A percentile compares a stretch with the other conserved stretches of the same genome.
These are phyloP conservation scores for Pestalotiopsis sp. DNA, from an alignment of 2,329 filamentous ascomycete species.

Conservation along the genomic window DNA sequence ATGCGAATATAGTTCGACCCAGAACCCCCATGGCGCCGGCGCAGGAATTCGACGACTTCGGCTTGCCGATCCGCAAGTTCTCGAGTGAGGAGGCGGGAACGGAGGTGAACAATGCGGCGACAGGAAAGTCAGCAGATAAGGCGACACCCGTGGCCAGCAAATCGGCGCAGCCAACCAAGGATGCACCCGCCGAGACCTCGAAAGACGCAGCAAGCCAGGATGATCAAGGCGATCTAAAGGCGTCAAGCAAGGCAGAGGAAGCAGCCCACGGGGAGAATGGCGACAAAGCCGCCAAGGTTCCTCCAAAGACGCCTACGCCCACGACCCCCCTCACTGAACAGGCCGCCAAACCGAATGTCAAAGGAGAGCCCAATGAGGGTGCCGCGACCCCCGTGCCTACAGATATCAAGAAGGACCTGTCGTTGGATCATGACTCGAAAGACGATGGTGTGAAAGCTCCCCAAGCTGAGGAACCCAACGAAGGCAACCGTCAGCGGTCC, in stretches of 20 bases:
- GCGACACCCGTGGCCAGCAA: slow-evolving; percentile 9
- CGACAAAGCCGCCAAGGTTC: slow-evolving; percentile 40
- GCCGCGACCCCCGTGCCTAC: slow-evolving; percentile 24
- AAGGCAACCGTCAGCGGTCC: slow-evolving; percentile 19
- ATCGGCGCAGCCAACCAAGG: slow-evolving; percentile 2
- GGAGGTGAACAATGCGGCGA: slow-evolving; percentile 8
- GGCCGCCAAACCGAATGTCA: slow-evolving; percentile 6
- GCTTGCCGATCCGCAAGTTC: slow-evolving; percentile 61
- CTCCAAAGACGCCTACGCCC: slow-evolving; percentile 30
- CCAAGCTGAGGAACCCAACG: background rate
- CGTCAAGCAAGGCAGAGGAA: slow-evolving; percentile 18
- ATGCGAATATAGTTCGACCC: slow-evolving; percentile 24
- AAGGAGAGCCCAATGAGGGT: slow-evolving; percentile 17
- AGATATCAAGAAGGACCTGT: slow-evolving; percentile 14
- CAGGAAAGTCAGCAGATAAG: slow-evolving; percentile 13
- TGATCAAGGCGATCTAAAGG: slow-evolving; percentile 11
- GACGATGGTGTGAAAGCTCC: slow-evolving; percentile 10
- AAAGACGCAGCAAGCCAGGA: slow-evolving; percentile 11
- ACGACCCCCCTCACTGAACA: slow-evolving; percentile 20
- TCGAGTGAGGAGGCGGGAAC: slow-evolving; percentile 28
- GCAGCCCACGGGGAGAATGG: slow-evolving; percentile 34
- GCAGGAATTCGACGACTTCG: slow-evolving; percentile 68
- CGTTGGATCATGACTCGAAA: background rate
- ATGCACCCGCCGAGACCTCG: background rate
- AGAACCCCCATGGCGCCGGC: slow-evolving; percentile 31